These are phyloP conservation scores for Lactarius quietus DNA, from an alignment of 768 basidiomycete genomes.

Conservation along the genomic window DNA sequence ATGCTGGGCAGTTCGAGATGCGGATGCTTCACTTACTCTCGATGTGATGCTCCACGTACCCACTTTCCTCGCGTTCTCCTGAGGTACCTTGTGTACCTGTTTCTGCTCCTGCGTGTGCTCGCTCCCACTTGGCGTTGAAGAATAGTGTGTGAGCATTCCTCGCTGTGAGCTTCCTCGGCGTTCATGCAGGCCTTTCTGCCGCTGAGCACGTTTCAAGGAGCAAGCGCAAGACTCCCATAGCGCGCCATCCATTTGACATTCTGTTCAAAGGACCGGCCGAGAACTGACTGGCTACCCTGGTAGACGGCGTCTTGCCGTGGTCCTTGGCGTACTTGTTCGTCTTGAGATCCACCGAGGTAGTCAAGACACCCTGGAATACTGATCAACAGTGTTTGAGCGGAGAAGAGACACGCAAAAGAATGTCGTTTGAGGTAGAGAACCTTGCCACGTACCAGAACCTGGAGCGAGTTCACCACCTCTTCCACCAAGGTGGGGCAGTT, in stretches of 20 bases:
- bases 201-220: conserved; percentile 39
- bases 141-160: conserved; percentile 27
- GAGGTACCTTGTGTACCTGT: conserved; percentile 29
- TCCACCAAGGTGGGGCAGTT: too few relatives aligned
- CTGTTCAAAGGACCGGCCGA: conserved; percentile 40
- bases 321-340: too few relatives aligned
- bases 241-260: conserved; percentile 39
- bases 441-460: too few relatives aligned
- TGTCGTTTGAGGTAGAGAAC: too few relatives aligned
- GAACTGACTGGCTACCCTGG: too few relatives aligned
- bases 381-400: too few relatives aligned
- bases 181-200: conserved; percentile 39
- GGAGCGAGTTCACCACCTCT: too few relatives aligned
- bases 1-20: not conserved
- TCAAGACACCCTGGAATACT: too few relatives aligned
- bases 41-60: conserved; percentile 33
- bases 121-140: conserved; percentile 33
- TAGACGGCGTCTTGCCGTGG: too few relatives aligned
- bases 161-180: conserved; percentile 33
- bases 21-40: not conserved
- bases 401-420: too few relatives aligned
- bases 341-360: too few relatives aligned
- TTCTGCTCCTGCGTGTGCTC: conserved; percentile 31
- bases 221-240: conserved; percentile 1
- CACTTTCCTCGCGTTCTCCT: conserved; percentile 39